Conservation (phyloP, 192 early-diverging fungal genomes). For the Backusella parvicylindrica region DNA sequence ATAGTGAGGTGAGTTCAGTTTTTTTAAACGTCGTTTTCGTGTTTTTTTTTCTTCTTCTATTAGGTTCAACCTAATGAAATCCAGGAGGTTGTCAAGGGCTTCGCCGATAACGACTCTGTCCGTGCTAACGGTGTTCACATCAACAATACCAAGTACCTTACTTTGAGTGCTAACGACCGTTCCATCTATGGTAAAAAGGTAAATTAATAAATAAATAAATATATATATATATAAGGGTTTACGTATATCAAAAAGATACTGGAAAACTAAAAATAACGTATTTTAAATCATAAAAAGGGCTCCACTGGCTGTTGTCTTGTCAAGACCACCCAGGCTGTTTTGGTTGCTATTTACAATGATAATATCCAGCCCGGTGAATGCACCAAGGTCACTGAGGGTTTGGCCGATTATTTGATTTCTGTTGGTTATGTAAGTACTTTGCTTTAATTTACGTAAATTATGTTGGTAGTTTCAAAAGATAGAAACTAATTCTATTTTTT, state of each 20-base stretch:
- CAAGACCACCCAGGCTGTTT: conserved; percentile 78
- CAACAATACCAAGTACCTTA: conserved; percentile 71
- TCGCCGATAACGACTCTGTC: conserved; percentile 50
- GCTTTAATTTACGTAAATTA: background rate
- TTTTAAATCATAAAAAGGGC: conserved; percentile 47
- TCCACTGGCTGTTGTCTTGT: conserved; percentile 64
- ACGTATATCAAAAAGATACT: background rate
- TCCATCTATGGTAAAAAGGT: conserved; percentile 81
- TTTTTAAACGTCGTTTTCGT: background rate
- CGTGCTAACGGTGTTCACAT: conserved; percentile 64
- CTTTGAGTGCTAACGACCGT: conserved; percentile 58
- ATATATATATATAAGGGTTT: background rate
- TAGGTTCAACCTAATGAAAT: conserved; percentile 59
- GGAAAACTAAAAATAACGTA: background rate
- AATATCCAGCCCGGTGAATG: conserved; percentile 62
- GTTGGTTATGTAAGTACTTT: conserved; percentile 52
- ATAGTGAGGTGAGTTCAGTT: background rate
- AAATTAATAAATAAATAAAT: background rate
- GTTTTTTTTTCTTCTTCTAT: background rate
- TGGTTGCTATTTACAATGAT: conserved; percentile 71
- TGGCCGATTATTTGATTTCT: conserved; percentile 77
- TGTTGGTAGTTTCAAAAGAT: background rate
- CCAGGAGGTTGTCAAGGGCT: conserved; percentile 56
- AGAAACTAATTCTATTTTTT: background rate
- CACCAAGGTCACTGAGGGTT: conserved; percentile 67